These are phyloP conservation scores for Naganishia friedmannii DNA, from an alignment of 768 basidiomycete genomes.

Conservation along the genomic window DNA sequence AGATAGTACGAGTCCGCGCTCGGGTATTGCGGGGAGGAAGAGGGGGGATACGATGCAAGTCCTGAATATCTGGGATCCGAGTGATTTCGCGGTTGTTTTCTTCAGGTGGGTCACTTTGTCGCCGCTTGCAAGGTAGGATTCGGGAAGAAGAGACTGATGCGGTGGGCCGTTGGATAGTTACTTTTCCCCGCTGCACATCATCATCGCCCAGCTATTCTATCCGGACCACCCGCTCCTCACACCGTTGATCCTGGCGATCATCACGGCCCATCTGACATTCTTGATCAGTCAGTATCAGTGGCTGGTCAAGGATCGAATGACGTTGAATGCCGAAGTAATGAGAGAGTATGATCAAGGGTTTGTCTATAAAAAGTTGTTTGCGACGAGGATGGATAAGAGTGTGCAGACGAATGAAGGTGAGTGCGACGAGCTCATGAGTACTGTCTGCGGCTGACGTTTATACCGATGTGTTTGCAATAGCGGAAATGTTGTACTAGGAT, in stretches of 20 bases:
- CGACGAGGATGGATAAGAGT: slow-evolving; percentile 41
- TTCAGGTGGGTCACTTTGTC: slow-evolving; percentile 43
- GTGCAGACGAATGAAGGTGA: slow-evolving; percentile 47
- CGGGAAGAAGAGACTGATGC: neutral
- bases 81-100: slow-evolving; percentile 48
- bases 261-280: slow-evolving; percentile 37
- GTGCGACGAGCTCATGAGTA: neutral
- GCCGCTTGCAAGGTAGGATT: neutral
- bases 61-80: slow-evolving; percentile 49
- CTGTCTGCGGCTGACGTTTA: no score
- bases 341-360: slow-evolving; percentile 50
- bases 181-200: slow-evolving; percentile 41
- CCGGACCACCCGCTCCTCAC: slow-evolving; percentile 38
- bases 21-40: slow-evolving; percentile 4
- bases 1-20: slow-evolving; percentile 1
- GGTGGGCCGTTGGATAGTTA: slow-evolving; percentile 32
- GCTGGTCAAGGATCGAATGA: slow-evolving; percentile 47
- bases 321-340: slow-evolving; percentile 50
- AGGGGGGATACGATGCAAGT: slow-evolving; percentile 41
- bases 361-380: slow-evolving; percentile 48
- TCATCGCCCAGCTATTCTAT: slow-evolving; percentile 43
- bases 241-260: slow-evolving; percentile 25
- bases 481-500: neutral
- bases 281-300: slow-evolving; percentile 42
- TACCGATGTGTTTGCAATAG: neutral